A percentile compares a stretch with the other conserved stretches of the same genome.
Conservation (phyloP, 1,284 basidiomycete species). For the Puccinia brachypodii region DNA sequence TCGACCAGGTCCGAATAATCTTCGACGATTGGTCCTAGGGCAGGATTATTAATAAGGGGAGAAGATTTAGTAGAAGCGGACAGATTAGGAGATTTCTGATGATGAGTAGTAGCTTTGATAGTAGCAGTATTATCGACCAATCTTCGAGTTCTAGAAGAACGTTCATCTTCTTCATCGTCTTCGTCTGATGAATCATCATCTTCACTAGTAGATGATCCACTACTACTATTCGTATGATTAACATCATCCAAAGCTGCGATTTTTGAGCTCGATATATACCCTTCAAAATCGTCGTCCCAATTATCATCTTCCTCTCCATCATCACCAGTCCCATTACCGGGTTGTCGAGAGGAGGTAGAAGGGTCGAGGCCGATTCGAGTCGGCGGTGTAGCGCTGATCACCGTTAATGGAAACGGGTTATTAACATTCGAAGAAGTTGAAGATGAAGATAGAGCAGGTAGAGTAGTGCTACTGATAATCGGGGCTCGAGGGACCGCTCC, state of each 20-base stretch:
- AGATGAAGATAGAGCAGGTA: constrained; percentile 50
- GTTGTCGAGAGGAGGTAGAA: too few species aligned
- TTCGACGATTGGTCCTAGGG: constrained; percentile 63
- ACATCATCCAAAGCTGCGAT: constrained; percentile 60
- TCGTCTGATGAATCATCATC: constrained; percentile 60
- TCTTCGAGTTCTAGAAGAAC: neutral
- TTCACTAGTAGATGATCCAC: constrained; percentile 55
- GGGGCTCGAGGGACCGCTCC: too few species aligned
- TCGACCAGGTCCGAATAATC: constrained; percentile 83
- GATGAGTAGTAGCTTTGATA: constrained; percentile 48
- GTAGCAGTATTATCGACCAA: constrained; percentile 51
- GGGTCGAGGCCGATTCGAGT: constrained; percentile 55
- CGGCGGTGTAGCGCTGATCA: constrained; percentile 52
- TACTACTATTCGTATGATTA: neutral
- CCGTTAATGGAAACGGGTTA: constrained; percentile 48
- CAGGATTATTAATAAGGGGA: neutral
- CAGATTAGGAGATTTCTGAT: neutral
- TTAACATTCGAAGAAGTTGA: too few species aligned
- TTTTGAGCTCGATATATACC: constrained; percentile 82
- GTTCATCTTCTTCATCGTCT: constrained; percentile 50
- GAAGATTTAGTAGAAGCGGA: neutral
- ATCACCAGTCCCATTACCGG: constrained; percentile 62
- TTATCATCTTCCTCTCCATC: constrained; percentile 70
- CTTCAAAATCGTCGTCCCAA: constrained; percentile 97
- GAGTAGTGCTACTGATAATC: too few species aligned